phyloP scores from a whole-genome alignment of 2,329 filamentous ascomycete genomes.

The Nigrospora osmanthi region DNA sequence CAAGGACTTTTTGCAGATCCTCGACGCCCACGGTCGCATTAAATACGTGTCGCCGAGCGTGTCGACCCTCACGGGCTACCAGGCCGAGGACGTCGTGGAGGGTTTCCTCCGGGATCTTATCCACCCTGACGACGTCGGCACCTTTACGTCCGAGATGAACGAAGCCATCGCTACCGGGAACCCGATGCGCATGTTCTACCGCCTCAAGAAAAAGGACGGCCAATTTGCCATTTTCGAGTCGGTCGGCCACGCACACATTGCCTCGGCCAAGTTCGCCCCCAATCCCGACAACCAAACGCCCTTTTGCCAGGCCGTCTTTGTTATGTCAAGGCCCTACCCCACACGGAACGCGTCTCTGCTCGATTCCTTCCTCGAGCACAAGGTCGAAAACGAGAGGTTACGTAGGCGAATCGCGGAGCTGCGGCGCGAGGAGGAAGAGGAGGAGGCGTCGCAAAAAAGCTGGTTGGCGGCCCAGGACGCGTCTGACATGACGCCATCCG shows the following conservation, averaged over 20 bases:
- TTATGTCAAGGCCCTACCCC: conserved; percentile 86
- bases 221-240: conserved; percentile 78
- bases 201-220: conserved; percentile 68
- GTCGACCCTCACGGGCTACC: conserved; percentile 67
- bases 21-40: conserved; percentile 77
- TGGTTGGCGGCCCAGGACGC: conserved; percentile 52
- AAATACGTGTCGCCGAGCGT: conserved; percentile 80
- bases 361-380: conserved; percentile 92
- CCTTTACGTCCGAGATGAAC: conserved; percentile 83
- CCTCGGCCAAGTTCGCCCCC: conserved; percentile 55
- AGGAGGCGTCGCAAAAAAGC: conserved; percentile 58
- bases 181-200: conserved; percentile 75
- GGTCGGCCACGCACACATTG: conserved; percentile 87
- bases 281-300: conserved; percentile 57
- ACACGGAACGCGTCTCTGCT: conserved; percentile 78
- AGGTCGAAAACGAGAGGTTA: conserved; percentile 89
- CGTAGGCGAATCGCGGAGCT: conserved; percentile 78
- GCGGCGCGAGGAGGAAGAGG: conserved; percentile 77
- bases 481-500: conserved; percentile 45
- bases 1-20: conserved; percentile 79
- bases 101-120: conserved; percentile 74
- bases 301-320: conserved; percentile 83
- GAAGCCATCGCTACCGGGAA: conserved; percentile 80
- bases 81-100: conserved; percentile 61
- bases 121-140: conserved; percentile 75